Percentiles rank a stretch among this genome's conserved stretches.
Conservation (phyloP, 306 rosid genomes). For the Crataegus laevigata region DNA sequence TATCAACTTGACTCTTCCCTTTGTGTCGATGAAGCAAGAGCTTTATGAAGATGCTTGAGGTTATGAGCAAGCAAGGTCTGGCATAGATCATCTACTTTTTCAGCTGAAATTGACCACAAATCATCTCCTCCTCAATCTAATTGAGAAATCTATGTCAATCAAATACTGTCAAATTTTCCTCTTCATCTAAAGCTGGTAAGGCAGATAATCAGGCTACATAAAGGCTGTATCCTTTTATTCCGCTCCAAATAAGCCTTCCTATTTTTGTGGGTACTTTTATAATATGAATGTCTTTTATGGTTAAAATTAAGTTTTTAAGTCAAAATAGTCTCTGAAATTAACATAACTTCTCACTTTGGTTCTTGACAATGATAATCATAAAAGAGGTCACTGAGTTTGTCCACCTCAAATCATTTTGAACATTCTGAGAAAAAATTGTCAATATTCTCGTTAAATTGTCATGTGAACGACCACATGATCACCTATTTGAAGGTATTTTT, state of each 20-base stretch:
- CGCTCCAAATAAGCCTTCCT: neutral
- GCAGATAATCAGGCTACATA: neutral
- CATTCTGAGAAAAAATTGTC: no score
- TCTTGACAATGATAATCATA: no score
- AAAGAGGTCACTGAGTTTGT: no score
- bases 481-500: no score
- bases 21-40: neutral
- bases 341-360: no score
- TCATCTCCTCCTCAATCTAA: neutral
- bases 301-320: neutral
- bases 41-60: neutral
- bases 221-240: neutral
- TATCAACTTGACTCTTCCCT: neutral
- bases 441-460: no score
- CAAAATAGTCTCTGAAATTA: no score
- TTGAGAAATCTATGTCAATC: neutral
- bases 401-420: no score
- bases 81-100: neutral
- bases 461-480: no score
- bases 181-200: neutral
- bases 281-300: neutral
- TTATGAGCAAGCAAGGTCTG: constrained; percentile 3
- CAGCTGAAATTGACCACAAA: neutral
- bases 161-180: neutral
- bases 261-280: neutral